These are phyloP conservation scores for Chenopodium suecicum DNA, from an alignment of 148 eudicot species.

Conservation along the genomic window DNA sequence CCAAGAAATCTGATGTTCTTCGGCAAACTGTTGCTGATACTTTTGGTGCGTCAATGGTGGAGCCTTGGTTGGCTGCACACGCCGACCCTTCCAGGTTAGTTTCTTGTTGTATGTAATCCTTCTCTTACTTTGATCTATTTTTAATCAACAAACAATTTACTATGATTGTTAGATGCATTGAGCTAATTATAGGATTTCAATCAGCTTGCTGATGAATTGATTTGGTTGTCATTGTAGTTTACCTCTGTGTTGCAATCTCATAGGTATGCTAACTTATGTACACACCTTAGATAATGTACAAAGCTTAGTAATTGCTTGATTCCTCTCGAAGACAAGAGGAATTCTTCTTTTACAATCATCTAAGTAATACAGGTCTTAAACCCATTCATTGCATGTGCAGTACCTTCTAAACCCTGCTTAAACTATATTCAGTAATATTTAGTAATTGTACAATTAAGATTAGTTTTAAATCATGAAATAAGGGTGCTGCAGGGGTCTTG, in stretches of 20 bases:
- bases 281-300: not conserved
- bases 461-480: no score
- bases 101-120: not conserved
- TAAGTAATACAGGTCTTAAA: not conserved
- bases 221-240: not conserved
- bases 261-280: not conserved
- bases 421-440: no score
- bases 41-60: slow-evolving; percentile 87
- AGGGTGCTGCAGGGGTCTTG: not conserved
- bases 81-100: slow-evolving; percentile 83
- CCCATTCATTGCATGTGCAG: not conserved
- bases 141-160: not conserved
- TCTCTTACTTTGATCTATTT: slow-evolving; percentile 5
- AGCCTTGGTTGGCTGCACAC: slow-evolving; percentile 99
- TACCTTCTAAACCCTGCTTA: no score
- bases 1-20: slow-evolving; percentile 59
- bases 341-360: no score
- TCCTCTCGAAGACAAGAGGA: not conserved
- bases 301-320: not conserved
- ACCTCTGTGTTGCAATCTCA: not conserved
- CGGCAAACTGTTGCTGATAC: slow-evolving; percentile 69
- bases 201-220: not conserved
- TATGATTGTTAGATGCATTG: not conserved
- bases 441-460: no score
- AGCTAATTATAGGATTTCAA: not conserved